These are phyloP conservation scores for Handroanthus guayacan DNA, from an alignment of 257 asterid species.

Conservation along the genomic window DNA sequence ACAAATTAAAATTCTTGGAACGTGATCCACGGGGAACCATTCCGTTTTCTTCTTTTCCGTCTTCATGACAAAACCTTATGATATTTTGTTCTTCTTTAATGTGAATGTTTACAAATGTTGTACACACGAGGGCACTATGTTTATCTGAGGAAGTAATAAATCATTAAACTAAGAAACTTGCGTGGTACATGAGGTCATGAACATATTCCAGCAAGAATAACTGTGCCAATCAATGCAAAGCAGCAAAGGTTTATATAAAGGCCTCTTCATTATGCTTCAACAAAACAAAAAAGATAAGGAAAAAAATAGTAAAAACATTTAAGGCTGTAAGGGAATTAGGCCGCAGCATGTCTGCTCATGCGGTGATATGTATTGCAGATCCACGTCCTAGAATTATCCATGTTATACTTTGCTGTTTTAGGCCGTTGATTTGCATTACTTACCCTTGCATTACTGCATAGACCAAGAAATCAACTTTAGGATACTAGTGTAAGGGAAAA, in stretches of 20 bases:
- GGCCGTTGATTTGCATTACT: constrained; percentile 42
- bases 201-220: neutral
- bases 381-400: neutral
- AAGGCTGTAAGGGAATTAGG: neutral
- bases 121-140: neutral
- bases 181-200: constrained; percentile 1
- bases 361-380: constrained; percentile 10
- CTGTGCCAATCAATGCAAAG: neutral
- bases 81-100: neutral
- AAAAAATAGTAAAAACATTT: neutral
- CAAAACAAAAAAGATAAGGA: too few species aligned
- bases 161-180: neutral
- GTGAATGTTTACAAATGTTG: neutral
- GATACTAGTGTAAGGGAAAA: constrained; percentile 17
- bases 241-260: constrained; percentile 11
- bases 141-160: neutral
- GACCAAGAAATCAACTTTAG: neutral
- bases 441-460: neutral
- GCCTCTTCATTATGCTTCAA: neutral
- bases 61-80: too few species aligned
- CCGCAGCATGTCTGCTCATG: neutral
- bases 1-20: neutral
- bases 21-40: neutral
- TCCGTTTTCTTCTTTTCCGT: neutral
- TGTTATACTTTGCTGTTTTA: neutral